Evolutionary conservation across 306 rosid species (phyloP).

Genomic region (Vigna trinervia): DNA sequence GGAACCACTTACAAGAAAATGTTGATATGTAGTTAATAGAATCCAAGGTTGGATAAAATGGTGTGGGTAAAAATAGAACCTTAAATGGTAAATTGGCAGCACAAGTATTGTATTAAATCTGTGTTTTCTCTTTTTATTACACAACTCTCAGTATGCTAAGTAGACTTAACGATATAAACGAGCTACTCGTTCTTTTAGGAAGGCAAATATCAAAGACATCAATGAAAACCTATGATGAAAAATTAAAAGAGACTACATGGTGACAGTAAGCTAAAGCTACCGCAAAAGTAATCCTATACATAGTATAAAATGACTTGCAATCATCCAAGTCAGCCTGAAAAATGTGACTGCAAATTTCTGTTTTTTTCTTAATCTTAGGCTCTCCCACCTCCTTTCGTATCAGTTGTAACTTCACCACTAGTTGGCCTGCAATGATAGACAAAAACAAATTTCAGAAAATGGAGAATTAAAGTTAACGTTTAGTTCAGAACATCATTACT

Average conservation of each 20-base stretch:
- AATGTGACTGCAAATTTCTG: conserved; percentile 32
- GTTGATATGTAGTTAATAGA: background rate
- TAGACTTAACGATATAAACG: conserved; percentile 3
- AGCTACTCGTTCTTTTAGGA: background rate
- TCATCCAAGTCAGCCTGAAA: conserved; percentile 20
- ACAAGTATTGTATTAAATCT: conserved; percentile 34
- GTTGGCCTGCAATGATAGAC: conserved; percentile 55
- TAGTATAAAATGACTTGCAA: conserved; percentile 40
- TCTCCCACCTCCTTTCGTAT: conserved; percentile 13
- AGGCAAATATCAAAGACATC: conserved; percentile 34
- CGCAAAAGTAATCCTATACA: conserved; percentile 12
- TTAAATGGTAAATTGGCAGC: conserved; percentile 29
- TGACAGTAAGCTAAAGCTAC: conserved; percentile 22
- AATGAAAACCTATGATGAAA: conserved; percentile 25
- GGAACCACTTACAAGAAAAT: conserved; percentile 3
- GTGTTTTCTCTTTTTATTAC: background rate
- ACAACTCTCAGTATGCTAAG: conserved; percentile 18
- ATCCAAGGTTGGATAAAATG: background rate
- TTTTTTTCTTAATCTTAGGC: conserved; percentile 40
- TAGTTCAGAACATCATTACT: conserved; percentile 14
- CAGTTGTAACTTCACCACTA: conserved; percentile 56
- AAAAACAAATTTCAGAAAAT: conserved; percentile 31
- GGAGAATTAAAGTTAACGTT: background rate
- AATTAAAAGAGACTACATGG: conserved; percentile 20
- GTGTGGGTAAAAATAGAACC: conserved; percentile 10